A percentile compares a stretch with the other conserved stretches of the same genome.
These are phyloP conservation scores for Physcomitrellopsis africana DNA, from an alignment of 225 moss, liverwort and hornwort genomes.

Conservation along the genomic window DNA sequence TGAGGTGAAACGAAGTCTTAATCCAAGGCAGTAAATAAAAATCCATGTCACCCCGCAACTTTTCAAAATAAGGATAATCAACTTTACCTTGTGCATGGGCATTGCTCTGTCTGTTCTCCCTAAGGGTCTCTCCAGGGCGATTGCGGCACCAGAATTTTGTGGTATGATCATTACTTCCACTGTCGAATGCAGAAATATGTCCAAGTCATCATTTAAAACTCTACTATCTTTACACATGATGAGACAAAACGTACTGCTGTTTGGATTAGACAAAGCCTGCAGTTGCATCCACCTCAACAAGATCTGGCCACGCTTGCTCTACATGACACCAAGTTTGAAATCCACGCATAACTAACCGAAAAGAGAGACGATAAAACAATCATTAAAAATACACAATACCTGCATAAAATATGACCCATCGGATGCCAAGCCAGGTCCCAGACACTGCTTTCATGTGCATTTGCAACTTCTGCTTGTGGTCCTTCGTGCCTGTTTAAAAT, in stretches of 20 bases:
- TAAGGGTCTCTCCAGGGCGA: constrained; percentile 92
- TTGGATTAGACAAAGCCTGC: neutral
- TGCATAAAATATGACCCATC: constrained; percentile 97
- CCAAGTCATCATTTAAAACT: constrained; percentile 1
- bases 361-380: neutral
- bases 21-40: neutral
- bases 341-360: neutral
- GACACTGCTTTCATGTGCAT: constrained; percentile 96
- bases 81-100: constrained; percentile 80
- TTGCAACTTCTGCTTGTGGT: constrained; percentile 98
- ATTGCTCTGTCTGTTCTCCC: constrained; percentile 80
- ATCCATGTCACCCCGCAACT: neutral
- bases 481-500: constrained; percentile 68
- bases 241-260: neutral
- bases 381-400: constrained; percentile 41
- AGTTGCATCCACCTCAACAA: neutral
- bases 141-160: constrained; percentile 99
- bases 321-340: neutral
- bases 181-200: constrained; percentile 33
- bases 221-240: constrained; percentile 5
- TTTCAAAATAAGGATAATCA: neutral
- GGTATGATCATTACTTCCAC: constrained; percentile 99
- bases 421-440: constrained; percentile 99
- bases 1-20: neutral
- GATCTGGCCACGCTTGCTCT: constrained; percentile 16